Evolutionary conservation across 2,329 filamentous ascomycete genomes (phyloP).

Genomic region (Botrytis medusae): DNA sequence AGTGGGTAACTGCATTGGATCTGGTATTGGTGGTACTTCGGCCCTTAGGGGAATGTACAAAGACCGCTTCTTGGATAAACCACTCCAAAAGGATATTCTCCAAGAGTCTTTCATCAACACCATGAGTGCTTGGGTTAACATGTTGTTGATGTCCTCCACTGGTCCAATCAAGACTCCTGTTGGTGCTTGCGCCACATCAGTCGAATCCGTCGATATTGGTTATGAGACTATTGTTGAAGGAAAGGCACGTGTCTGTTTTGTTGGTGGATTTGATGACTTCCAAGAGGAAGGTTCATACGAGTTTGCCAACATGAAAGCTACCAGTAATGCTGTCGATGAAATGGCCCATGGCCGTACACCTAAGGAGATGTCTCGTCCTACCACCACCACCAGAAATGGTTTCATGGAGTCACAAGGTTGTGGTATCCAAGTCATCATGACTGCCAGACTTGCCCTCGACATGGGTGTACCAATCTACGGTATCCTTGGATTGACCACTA

Average conservation of each 20-base stretch:
- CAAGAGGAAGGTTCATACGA: constrained; percentile 99
- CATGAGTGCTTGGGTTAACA: constrained; percentile 99
- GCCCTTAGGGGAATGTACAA: constrained; percentile 98
- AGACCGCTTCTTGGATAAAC: constrained; percentile 94
- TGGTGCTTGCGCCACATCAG: constrained; percentile 93
- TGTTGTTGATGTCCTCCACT: constrained; percentile 94
- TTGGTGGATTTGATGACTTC: constrained; percentile 99
- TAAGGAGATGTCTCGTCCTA: constrained; percentile 95
- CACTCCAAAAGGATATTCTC: constrained; percentile 96
- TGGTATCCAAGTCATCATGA: constrained; percentile 99
- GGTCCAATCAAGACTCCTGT: constrained; percentile 98
- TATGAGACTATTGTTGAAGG: constrained; percentile 98
- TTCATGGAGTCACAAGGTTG: constrained; percentile 99
- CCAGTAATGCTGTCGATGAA: constrained; percentile 96
- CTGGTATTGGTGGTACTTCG: constrained; percentile 92
- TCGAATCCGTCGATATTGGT: constrained; percentile 96
- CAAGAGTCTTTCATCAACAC: constrained; percentile 99
- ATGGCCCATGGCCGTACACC: constrained; percentile 93
- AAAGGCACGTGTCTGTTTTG: constrained; percentile 95
- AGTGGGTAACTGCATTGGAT: constrained; percentile 97
- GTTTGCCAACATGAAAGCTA: constrained; percentile 99
- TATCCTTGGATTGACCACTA: constrained; percentile 88
- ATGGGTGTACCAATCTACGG: constrained; percentile 99
- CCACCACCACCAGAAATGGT: constrained; percentile 92
- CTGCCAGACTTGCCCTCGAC: constrained; percentile 88